These are phyloP conservation scores for Fusarium sp. DNA, from an alignment of 2,329 filamentous ascomycete genomes.

Conservation along the genomic window DNA sequence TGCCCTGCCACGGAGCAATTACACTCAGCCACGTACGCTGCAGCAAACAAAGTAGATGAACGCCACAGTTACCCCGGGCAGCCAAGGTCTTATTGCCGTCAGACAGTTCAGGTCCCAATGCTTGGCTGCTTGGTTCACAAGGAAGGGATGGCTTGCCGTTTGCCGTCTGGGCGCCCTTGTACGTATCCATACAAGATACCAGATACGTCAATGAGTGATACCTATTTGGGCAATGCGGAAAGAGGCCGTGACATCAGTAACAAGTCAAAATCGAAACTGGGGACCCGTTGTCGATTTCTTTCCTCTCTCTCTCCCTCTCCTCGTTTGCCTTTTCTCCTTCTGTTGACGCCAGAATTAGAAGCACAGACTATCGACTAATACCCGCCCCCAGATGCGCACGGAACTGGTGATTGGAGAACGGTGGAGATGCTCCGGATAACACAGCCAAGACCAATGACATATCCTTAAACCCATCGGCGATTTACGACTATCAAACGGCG, in stretches of 20 bases:
- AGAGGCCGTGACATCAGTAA: slow-evolving; percentile 30
- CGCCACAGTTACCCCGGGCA: slow-evolving; percentile 23
- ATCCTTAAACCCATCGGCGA: slow-evolving; percentile 28
- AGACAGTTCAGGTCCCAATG: slow-evolving; percentile 23
- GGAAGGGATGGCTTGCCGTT: slow-evolving; percentile 35
- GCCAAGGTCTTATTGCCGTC: slow-evolving; percentile 29
- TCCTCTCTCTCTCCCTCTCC: not conserved
- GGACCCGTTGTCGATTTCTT: slow-evolving; percentile 3
- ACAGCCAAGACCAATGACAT: slow-evolving; percentile 30
- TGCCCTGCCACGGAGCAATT: slow-evolving; percentile 2
- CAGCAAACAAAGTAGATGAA: not conserved
- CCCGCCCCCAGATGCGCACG: slow-evolving; percentile 27
- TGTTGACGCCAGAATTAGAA: not conserved
- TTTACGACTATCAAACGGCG: slow-evolving; percentile 7
- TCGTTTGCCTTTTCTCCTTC: not conserved
- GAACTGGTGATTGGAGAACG: slow-evolving; percentile 38
- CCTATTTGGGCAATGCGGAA: slow-evolving; percentile 22
- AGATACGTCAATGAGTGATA: slow-evolving; percentile 17
- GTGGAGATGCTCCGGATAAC: slow-evolving; percentile 40
- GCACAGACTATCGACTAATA: not conserved
- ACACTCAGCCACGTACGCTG: slow-evolving; percentile 15
- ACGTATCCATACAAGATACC: slow-evolving; percentile 29
- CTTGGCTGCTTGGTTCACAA: slow-evolving; percentile 26
- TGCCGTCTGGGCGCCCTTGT: slow-evolving; percentile 35
- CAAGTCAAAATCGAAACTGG: not conserved